Conservation (phyloP, 164 flowering plant genomes). For the Taxillus chinensis region DNA sequence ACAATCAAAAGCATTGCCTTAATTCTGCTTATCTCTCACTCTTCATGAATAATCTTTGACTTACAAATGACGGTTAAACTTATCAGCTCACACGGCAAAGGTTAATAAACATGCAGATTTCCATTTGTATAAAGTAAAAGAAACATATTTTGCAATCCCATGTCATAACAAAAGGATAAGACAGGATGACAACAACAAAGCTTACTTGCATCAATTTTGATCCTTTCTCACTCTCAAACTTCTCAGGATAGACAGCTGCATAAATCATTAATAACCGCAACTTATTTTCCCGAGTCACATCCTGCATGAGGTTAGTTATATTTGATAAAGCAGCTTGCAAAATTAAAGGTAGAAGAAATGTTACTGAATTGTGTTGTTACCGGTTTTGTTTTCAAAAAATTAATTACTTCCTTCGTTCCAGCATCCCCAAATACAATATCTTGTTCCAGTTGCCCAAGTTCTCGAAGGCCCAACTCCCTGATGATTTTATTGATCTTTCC, state of each 20-base stretch:
- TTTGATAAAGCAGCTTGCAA: slow-evolving; percentile 4
- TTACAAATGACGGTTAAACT: too few relatives aligned
- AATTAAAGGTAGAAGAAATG: slow-evolving; percentile 1
- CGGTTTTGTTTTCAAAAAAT: slow-evolving; percentile 61
- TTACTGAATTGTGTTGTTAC: slow-evolving; percentile 20
- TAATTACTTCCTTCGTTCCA: slow-evolving; percentile 82
- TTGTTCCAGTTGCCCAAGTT: slow-evolving; percentile 91
- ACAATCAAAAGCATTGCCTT: too few relatives aligned
- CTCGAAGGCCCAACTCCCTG: slow-evolving; percentile 66
- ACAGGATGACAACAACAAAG: background rate
- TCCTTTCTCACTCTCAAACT: slow-evolving; percentile 96
- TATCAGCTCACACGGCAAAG: too few relatives aligned
- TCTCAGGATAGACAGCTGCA: slow-evolving; percentile 80
- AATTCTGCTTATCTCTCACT: too few relatives aligned
- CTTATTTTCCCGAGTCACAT: slow-evolving; percentile 58
- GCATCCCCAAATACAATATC: slow-evolving; percentile 98
- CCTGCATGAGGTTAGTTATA: slow-evolving; percentile 38
- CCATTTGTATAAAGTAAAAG: too few relatives aligned
- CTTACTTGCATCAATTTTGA: slow-evolving; percentile 81
- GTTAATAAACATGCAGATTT: too few relatives aligned
- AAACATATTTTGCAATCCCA: too few relatives aligned
- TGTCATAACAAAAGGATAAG: too few relatives aligned
- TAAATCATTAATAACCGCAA: slow-evolving; percentile 91
- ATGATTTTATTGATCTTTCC: slow-evolving; percentile 71
- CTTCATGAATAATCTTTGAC: too few relatives aligned